Conservation (phyloP, 495 filamentous ascomycete species). For the Penicillium mononematosum region DNA sequence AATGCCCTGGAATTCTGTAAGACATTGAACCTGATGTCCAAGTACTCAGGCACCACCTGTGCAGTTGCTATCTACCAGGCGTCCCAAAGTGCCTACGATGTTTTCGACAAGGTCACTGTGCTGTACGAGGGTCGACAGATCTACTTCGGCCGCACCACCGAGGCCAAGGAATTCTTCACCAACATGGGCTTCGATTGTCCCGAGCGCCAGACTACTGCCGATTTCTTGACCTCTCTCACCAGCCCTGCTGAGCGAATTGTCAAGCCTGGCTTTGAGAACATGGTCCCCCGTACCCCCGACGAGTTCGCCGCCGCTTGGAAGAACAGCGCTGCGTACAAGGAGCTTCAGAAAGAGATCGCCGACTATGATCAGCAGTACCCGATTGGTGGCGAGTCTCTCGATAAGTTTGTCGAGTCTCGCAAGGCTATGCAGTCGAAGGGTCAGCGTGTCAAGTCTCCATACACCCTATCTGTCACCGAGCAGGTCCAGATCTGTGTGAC, state of each 20-base stretch:
- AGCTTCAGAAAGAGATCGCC: slow-evolving; percentile 52
- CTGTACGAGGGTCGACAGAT: slow-evolving; percentile 67
- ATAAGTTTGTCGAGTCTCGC: slow-evolving; percentile 42
- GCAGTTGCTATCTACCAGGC: slow-evolving; percentile 86
- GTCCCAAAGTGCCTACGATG: slow-evolving; percentile 75
- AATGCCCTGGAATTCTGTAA: slow-evolving; percentile 76
- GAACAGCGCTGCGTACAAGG: slow-evolving; percentile 51
- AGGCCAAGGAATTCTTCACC: slow-evolving; percentile 65
- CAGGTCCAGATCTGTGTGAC: slow-evolving; percentile 51
- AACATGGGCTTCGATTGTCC: slow-evolving; percentile 64
- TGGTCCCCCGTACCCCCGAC: slow-evolving; percentile 67
- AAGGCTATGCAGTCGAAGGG: slow-evolving; percentile 47
- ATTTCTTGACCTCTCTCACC: slow-evolving; percentile 77
- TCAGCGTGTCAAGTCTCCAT: slow-evolving; percentile 44
- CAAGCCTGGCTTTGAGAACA: slow-evolving; percentile 60
- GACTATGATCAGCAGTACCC: slow-evolving; percentile 50
- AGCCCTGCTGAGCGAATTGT: slow-evolving; percentile 65
- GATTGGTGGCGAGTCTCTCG: slow-evolving; percentile 39
- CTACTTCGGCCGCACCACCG: slow-evolving; percentile 61
- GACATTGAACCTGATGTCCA: slow-evolving; percentile 71
- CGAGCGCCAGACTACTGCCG: slow-evolving; percentile 64
- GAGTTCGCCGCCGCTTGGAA: slow-evolving; percentile 68
- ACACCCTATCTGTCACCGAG: slow-evolving; percentile 46
- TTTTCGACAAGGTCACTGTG: slow-evolving; percentile 62
- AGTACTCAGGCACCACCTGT: slow-evolving; percentile 72